Base-by-base conservation (phyloP, 169 alveolate genomes). In the Cyclospora cayetanensis region DNA sequence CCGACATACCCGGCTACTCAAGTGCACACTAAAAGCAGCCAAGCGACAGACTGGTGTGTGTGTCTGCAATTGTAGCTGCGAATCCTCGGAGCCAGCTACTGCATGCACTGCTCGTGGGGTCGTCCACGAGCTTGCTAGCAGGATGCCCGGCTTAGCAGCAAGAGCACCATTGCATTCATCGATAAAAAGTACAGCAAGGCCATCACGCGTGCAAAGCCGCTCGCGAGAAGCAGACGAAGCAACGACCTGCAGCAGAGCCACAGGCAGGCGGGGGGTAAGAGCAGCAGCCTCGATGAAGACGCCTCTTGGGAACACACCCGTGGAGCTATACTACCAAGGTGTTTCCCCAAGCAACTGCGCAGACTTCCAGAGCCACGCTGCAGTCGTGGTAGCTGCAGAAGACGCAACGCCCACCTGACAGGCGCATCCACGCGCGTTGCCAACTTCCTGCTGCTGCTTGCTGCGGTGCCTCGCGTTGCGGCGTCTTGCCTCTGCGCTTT, bases 231-330 rank as follows among this genome's bases (percentile, higher is more conserved):
- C 86, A 41, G 68, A 11, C 31, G 86, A 18, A 42, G 39, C 60
- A 42, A 1, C 9, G 86, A 42, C 65, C 86, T 76, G 86, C 86
- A 76, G 68, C 86, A 76, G 65, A 12, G 42, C 42, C 60, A 74
- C 27, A 43, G 31, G 76, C 76, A 63, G 76, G 60, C 60, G 1
- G 60, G 60, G 20, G 20, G 60, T 1, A 1, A 0, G 60, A 63
- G 42, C 76, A 29, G 76, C 76, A 63, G 76, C 35, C 25, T 35
- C 76, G n/a, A 46, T 11, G 60, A 7, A 11, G n/a, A 46, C 60
- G 15, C 60, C 60, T 46, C 60, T 46, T 15, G 15, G 7, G 60
- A 46, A 11, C n/a, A 15, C 39, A 65, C 37, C 76, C 22, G 76
- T 31, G n/a, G n/a, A n/a, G 15, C 11, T 31, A n/a, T 1, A 29